Evolutionary conservation across 495 filamentous ascomycete genomes (phyloP).

Genomic region (Cercophora samala): DNA sequence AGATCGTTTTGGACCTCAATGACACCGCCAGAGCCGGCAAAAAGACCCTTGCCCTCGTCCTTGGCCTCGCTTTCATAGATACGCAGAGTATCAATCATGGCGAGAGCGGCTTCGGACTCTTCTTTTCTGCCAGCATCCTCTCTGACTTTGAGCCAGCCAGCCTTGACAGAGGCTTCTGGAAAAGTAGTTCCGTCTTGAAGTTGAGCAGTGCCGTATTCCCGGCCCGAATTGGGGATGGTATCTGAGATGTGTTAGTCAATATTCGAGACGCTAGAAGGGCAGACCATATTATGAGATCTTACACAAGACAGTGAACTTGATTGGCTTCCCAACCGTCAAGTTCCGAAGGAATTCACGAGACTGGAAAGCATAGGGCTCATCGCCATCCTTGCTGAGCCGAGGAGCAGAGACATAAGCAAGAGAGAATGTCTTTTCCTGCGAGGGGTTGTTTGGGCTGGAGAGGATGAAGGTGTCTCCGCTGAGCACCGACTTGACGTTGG

Average conservation of each 20-base stretch:
- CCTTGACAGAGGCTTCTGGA: conserved; percentile 74
- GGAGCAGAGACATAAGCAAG: conserved; percentile 90
- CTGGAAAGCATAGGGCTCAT: conserved; percentile 88
- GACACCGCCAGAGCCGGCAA: conserved; percentile 55
- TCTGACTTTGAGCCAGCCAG: conserved; percentile 86
- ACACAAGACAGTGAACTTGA: conserved; percentile 74
- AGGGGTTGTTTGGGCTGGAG: conserved; percentile 66
- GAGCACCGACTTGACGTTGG: conserved; percentile 87
- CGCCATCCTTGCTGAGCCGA: conserved; percentile 78
- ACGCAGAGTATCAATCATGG: conserved; percentile 70
- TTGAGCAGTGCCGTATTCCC: conserved; percentile 79
- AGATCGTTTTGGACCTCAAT: conserved; percentile 80
- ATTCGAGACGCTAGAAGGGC: not conserved
- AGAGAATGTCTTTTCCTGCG: conserved; percentile 76
- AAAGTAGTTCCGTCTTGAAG: conserved; percentile 70
- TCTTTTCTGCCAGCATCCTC: conserved; percentile 89
- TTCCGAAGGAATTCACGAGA: conserved; percentile 89
- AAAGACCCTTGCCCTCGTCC: conserved; percentile 72
- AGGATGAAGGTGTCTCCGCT: conserved; percentile 91
- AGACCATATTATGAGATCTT: conserved; percentile 15
- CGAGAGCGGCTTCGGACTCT: conserved; percentile 67
- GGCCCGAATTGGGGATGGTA: conserved; percentile 75
- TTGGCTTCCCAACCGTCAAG: conserved; percentile 75
- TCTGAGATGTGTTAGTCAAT: conserved; percentile 35
- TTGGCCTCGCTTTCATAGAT: conserved; percentile 77